Percentiles rank a stretch among this genome's conserved stretches.
Evolutionary conservation across 495 filamentous ascomycete species (phyloP).

Genomic region (Ramalina peruviana): DNA sequence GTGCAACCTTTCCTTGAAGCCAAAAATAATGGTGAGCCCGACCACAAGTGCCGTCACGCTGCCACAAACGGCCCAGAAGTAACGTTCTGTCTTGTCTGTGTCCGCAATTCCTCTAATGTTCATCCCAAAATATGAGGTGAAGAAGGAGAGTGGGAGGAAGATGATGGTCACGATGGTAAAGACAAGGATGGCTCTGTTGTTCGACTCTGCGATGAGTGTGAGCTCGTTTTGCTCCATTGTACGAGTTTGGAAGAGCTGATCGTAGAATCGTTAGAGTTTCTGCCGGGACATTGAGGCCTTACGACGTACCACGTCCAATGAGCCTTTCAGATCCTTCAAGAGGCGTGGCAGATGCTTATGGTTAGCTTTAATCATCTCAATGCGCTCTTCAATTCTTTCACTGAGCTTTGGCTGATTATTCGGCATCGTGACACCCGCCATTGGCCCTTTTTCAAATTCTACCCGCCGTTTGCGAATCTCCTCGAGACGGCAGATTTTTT

Average conservation of each 20-base stretch:
- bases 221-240: constrained; percentile 7
- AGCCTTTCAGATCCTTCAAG: constrained; percentile 4
- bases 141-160: constrained; percentile 55
- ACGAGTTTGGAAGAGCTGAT: constrained; percentile 1
- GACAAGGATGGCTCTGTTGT: constrained; percentile 44
- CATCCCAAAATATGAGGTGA: constrained; percentile 21
- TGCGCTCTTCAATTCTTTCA: neutral
- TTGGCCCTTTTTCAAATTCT: neutral
- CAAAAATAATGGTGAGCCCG: constrained; percentile 3
- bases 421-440: too few species aligned
- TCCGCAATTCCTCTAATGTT: constrained; percentile 4
- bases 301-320: constrained; percentile 2
- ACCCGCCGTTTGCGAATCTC: neutral
- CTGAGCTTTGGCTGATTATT: too few species aligned
- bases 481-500: constrained; percentile 3
- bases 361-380: neutral
- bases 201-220: constrained; percentile 7
- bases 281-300: neutral
- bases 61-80: constrained; percentile 9
- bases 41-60: constrained; percentile 4
- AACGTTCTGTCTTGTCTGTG: neutral
- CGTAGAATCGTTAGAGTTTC: neutral
- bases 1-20: neutral
- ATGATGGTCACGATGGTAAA: constrained; percentile 62
- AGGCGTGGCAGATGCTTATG: constrained; percentile 1